A percentile compares a stretch with the other conserved stretches of the same genome.
Conservation (phyloP, 306 rosid species). For the Arachis hypogaea region DNA sequence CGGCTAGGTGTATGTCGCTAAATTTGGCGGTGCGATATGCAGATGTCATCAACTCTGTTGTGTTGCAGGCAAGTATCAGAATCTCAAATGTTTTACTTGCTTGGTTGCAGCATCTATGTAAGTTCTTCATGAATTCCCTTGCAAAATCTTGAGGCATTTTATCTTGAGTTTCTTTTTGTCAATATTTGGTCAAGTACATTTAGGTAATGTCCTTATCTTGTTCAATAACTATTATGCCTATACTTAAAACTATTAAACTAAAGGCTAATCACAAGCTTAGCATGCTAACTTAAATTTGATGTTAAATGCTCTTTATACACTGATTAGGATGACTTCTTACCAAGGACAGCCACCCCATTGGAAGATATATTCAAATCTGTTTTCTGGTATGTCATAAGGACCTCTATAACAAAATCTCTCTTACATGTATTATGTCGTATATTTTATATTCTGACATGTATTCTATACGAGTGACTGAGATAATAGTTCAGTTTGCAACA, state of each 20-base stretch:
- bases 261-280: slow-evolving; percentile 22
- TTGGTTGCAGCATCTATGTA: slow-evolving; percentile 20
- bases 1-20: slow-evolving; percentile 91
- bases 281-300: no score
- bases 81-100: slow-evolving; percentile 22
- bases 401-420: slow-evolving; percentile 2
- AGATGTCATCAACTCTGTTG: slow-evolving; percentile 86
- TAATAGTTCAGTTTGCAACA: slow-evolving; percentile 6
- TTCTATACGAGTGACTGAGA: slow-evolving; percentile 22
- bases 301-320: slow-evolving; percentile 39
- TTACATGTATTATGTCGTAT: no score
- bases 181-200: no score
- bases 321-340: slow-evolving; percentile 92
- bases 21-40: slow-evolving; percentile 94
- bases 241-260: background rate
- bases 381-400: slow-evolving; percentile 69
- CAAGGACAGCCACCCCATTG: slow-evolving; percentile 96
- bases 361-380: slow-evolving; percentile 96
- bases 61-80: slow-evolving; percentile 76
- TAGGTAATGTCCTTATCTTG: no score
- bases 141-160: background rate
- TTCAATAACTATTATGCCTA: no score
- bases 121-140: slow-evolving; percentile 13
- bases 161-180: no score
- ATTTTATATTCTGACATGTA: no score